Conservation (phyloP, 345 rosid genomes). For the Gossypium herbaceum region DNA sequence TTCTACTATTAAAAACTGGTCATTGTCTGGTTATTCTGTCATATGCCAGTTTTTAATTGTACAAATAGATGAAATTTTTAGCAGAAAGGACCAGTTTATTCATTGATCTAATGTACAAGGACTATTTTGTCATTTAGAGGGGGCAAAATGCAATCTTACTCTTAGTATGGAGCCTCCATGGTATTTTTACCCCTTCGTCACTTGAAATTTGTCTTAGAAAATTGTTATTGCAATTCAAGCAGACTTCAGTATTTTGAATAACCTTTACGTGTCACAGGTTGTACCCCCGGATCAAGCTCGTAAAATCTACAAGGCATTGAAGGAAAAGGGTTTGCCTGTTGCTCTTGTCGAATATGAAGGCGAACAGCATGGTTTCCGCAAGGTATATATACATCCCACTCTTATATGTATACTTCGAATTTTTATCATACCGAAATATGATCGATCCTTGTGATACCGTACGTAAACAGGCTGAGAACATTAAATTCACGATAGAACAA, state of each 20-base stretch:
- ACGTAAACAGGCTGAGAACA: slow-evolving; percentile 73
- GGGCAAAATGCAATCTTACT: too few relatives aligned
- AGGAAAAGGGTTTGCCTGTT: slow-evolving; percentile 83
- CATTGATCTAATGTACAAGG: too few relatives aligned
- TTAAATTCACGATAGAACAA: slow-evolving; percentile 87
- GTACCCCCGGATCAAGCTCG: slow-evolving; percentile 92
- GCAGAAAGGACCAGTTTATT: too few relatives aligned
- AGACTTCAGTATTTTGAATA: neutral
- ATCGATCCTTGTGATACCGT: neutral
- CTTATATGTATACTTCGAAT: neutral
- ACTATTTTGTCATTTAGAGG: too few relatives aligned
- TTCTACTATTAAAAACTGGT: too few relatives aligned
- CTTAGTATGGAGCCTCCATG: too few relatives aligned
- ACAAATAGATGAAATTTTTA: too few relatives aligned
- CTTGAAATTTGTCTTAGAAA: neutral
- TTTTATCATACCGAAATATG: neutral
- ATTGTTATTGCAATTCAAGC: neutral
- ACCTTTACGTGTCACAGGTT: slow-evolving; percentile 43
- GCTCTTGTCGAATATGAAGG: slow-evolving; percentile 95
- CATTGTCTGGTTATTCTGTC: too few relatives aligned
- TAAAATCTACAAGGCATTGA: slow-evolving; percentile 70
- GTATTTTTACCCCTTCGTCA: neutral
- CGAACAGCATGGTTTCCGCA: slow-evolving; percentile 95
- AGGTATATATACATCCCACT: slow-evolving; percentile 45
- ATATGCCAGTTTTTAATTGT: too few relatives aligned